Conservation (phyloP, 192 early-diverging fungal genomes). For the Backusella liffmaniae region DNA sequence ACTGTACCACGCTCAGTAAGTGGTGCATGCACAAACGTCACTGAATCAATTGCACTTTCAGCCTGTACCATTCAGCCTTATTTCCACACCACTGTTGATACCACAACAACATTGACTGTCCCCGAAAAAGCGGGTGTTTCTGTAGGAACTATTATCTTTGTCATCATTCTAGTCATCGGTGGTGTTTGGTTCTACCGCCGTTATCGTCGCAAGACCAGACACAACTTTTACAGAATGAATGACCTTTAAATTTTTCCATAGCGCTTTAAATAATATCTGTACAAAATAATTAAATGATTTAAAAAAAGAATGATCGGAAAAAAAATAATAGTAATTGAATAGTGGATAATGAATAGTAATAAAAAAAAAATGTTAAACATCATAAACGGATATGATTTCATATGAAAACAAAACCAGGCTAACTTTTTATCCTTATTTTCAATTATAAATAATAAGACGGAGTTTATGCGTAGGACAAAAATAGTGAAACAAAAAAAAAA, state of each 20-base stretch:
- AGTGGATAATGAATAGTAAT: too few relatives aligned
- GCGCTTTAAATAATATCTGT: neutral
- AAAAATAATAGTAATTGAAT: too few relatives aligned
- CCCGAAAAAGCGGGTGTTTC: constrained; percentile 8
- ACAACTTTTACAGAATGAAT: constrained; percentile 19
- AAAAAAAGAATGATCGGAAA: neutral
- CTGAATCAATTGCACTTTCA: neutral
- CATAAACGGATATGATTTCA: neutral
- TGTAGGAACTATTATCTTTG: neutral
- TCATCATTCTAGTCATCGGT: neutral
- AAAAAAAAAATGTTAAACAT: neutral
- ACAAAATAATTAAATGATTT: neutral
- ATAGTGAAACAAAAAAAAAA: neutral
- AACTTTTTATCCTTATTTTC: too few relatives aligned
- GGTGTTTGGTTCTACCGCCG: constrained; percentile 10
- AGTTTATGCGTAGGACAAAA: neutral
- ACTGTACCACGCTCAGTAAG: neutral
- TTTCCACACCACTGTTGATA: neutral
- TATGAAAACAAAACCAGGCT: neutral
- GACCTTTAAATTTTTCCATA: neutral
- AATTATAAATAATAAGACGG: neutral
- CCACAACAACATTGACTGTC: neutral
- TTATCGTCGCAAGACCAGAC: constrained; percentile 12
- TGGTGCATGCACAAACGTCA: constrained; percentile 6
- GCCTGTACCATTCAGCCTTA: neutral